Evolutionary conservation across 768 basidiomycete genomes (phyloP), one percentile per base, ranked within the genome.

Genomic region (Pleurotus salmoneostramineus): DNA sequence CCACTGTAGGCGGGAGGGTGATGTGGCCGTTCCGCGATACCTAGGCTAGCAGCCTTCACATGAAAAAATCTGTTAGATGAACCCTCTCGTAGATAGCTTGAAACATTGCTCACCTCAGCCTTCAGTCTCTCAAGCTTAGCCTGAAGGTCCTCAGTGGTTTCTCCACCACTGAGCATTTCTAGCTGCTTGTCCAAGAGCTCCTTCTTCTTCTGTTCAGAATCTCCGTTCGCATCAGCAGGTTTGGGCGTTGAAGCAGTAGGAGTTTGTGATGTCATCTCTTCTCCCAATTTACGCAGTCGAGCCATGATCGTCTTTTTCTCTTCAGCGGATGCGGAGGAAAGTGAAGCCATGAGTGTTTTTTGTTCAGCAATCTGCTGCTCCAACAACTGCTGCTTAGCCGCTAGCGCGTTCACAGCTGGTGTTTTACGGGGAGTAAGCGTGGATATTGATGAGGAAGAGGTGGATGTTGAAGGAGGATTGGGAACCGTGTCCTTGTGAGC

Each of bases 341-440:
- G 71, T 35, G 83, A 82, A 5, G 79, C 79, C 85, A 97, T 89
- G 57, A 98, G 75, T 1, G 83, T 76, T 70, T 95, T 96, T 72
- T 96, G 95, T 71, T 95, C 92, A 0, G 85, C 79, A 58, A 97
- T 93, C 65, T 90, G 89, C 67, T 88, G 82, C 62, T 93, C 90
- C 17, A 93, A 71, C 40, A 87, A 75, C 59, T 87, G 83, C 65
- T 91, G 89, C 68, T 90, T 89, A 3, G 82, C 84, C 2, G 88
- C 89, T 34, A 91, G 78, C 3, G 80, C 81, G 47, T 78, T 72
- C 5, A 79, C 70, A 21, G 75, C 62, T 35, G 72, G 62, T 0
- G 69, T 61, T 66, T 83, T 84, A 55, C 74, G 77, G 32, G 69
- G 51, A 37, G 66, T 59, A 36, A 1, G 21, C 21, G 65, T 55